Conservation (phyloP, 805 yeast species). For the Saccharomyces cerevisiae region DNA sequence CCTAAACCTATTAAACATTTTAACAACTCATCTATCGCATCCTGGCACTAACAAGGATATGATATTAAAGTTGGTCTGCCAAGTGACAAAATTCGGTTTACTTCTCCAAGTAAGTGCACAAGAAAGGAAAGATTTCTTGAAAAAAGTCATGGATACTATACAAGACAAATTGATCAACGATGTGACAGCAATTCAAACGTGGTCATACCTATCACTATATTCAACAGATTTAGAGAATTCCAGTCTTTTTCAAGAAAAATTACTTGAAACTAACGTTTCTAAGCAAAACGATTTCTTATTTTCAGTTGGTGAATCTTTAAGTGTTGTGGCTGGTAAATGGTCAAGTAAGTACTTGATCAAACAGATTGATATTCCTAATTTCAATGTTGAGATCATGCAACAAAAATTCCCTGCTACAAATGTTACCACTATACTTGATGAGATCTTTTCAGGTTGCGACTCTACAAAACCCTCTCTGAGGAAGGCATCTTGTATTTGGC, state of each 20-base stretch:
- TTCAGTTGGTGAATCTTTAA: conserved; percentile 76
- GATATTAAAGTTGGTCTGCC: conserved; percentile 17
- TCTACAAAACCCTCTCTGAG: conserved; percentile 67
- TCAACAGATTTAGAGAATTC: conserved; percentile 23
- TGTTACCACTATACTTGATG: conserved; percentile 34
- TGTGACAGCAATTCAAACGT: conserved; percentile 49
- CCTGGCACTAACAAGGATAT: background rate
- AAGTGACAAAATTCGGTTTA: conserved; percentile 35
- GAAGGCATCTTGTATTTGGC: conserved; percentile 77
- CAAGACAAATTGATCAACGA: conserved; percentile 42
- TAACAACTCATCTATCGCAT: background rate
- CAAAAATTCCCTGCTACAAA: conserved; percentile 10
- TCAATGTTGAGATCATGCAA: conserved; percentile 7
- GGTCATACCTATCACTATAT: conserved; percentile 47
- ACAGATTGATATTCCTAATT: conserved; percentile 46
- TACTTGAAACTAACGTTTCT: conserved; percentile 53
- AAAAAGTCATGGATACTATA: conserved; percentile 24
- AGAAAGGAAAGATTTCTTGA: conserved; percentile 17
- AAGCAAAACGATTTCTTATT: conserved; percentile 72
- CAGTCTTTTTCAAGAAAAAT: conserved; percentile 34
- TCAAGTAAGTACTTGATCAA: conserved; percentile 45
- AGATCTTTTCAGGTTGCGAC: conserved; percentile 44
- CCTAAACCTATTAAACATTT: background rate
- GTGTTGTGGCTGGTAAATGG: conserved; percentile 72
- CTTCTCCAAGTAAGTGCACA: conserved; percentile 14